Evolutionary conservation across 1,139 yeast genomes (phyloP), one percentile per base, ranked within the genome.

Genomic region (Entelexis sorbosivorans): DNA sequence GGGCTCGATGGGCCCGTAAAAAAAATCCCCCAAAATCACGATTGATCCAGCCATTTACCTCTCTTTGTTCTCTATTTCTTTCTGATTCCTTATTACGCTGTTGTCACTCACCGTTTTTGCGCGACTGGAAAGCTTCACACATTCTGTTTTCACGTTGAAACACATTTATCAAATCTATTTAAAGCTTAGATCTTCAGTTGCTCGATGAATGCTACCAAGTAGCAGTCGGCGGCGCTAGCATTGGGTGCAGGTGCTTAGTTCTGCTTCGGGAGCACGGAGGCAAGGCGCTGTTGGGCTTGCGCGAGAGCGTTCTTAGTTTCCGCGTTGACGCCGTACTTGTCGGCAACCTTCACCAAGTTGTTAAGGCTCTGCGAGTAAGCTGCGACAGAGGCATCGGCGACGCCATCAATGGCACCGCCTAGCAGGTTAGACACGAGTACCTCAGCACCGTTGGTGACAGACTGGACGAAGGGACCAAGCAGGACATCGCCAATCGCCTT

Each of bases 381-480:
- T 47, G 47, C 47, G 19, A 56, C 31, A 19, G 55, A 36, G 33
- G 52, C 57, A 19, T 51, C 59, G 17, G 57, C 43, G 14, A 54
- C 54, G 11, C 52, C 42, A 38, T 60, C 62, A 47, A 56, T 38
- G 14, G 56, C 49, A n/a, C 55, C 59, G 29, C 58, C 62, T 34
- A 58, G 51, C 20, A 59, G 24, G 50, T 59, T 58, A 20, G 59
- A 49, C 20, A 59, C 47, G 14, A 65, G 54, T 9, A 64, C 66
- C 52, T 64, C 66, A 29, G 61, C 62, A 38, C 67, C 67, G 55
- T 64, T 65, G 49, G 66, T 62, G 20, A 66, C 58, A n/a, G 66
- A 61, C 56, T 65, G 69, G 52, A 63, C 63, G 46, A 63, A 56
- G 14, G 69, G 67, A 11, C 67, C 67, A 10, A 59, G 53, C n/a